A percentile compares a stretch with the other conserved stretches of the same genome.
Evolutionary conservation across 495 filamentous ascomycete species (phyloP).

Genomic region (Hypoxylon perforatum): DNA sequence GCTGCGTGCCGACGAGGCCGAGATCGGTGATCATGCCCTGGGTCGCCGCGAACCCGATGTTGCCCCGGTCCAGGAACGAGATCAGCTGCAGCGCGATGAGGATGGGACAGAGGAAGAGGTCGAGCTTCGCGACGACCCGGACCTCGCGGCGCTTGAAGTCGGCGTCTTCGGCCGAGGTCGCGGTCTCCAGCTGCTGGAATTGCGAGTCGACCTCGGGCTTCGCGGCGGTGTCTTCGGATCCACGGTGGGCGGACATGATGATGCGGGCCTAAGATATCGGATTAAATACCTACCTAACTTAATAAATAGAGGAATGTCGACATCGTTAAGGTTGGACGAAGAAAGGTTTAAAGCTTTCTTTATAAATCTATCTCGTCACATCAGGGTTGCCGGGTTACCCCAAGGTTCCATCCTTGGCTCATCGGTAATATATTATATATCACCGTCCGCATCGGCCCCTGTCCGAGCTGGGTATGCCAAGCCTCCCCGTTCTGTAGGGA

Average conservation of each 20-base stretch:
- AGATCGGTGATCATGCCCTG: constrained; percentile 56
- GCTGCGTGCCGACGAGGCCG: constrained; percentile 49
- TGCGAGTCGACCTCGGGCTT: constrained; percentile 35
- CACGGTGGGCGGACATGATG: constrained; percentile 29
- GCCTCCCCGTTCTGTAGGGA: constrained; percentile 1
- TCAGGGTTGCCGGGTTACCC: constrained; percentile 16
- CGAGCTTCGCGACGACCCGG: constrained; percentile 51
- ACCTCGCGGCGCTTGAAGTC: constrained; percentile 39
- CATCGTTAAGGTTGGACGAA: constrained; percentile 2
- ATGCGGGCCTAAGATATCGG: no score
- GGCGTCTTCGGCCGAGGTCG: constrained; percentile 25
- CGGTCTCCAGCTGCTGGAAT: constrained; percentile 22
- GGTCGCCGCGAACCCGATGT: constrained; percentile 53
- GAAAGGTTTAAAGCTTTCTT: constrained; percentile 1
- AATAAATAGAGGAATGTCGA: constrained; percentile 1
- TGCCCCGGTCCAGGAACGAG: constrained; percentile 55
- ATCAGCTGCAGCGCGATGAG: constrained; percentile 54
- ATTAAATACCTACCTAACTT: not conserved
- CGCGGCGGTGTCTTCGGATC: constrained; percentile 23
- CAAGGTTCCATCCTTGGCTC: constrained; percentile 33
- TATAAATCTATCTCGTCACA: constrained; percentile 2
- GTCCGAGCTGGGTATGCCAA: constrained; percentile 26
- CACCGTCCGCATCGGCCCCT: constrained; percentile 21
- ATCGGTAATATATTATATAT: constrained; percentile 29
- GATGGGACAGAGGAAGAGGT: constrained; percentile 55